Conservation (phyloP, 1,139 yeast genomes). For the Spathaspora sp. region DNA sequence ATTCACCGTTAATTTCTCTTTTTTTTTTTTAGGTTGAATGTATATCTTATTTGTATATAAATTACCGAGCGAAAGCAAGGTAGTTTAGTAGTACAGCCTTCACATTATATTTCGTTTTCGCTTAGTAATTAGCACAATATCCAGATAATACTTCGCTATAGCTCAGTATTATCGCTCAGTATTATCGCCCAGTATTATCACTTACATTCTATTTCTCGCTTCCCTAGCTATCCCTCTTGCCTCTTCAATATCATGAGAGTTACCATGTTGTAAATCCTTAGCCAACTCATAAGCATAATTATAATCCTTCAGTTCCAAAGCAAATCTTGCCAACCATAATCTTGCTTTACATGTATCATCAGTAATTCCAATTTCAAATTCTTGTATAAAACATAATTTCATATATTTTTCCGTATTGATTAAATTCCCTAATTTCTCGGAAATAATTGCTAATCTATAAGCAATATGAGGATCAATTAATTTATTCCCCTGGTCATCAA, state of each 20-base stretch:
- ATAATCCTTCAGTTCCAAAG: conserved; percentile 56
- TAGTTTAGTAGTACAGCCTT: too few relatives aligned
- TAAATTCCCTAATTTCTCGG: conserved; percentile 54
- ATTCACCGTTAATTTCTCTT: not conserved
- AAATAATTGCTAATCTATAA: conserved; percentile 66
- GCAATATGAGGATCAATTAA: conserved; percentile 51
- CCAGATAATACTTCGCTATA: not conserved
- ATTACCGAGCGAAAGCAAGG: not conserved
- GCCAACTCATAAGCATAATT: conserved; percentile 75
- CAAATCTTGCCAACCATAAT: conserved; percentile 81
- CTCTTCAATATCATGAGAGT: conserved; percentile 85
- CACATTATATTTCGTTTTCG: not conserved
- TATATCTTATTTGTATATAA: not conserved
- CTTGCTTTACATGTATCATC: conserved; percentile 83
- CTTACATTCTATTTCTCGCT: conserved; percentile 47
- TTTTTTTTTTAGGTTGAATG: not conserved
- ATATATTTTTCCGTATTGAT: conserved; percentile 63
- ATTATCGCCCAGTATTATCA: not conserved
- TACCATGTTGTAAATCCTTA: conserved; percentile 69
- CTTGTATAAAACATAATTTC: conserved; percentile 72
- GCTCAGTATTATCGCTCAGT: not conserved
- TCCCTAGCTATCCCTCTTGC: conserved; percentile 84
- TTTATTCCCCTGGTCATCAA: conserved; percentile 13
- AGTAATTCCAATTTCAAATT: conserved; percentile 61
- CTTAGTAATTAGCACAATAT: not conserved